Evolutionary conservation across 768 basidiomycete species (phyloP).

Genomic region (Crassisporium funariophilum): DNA sequence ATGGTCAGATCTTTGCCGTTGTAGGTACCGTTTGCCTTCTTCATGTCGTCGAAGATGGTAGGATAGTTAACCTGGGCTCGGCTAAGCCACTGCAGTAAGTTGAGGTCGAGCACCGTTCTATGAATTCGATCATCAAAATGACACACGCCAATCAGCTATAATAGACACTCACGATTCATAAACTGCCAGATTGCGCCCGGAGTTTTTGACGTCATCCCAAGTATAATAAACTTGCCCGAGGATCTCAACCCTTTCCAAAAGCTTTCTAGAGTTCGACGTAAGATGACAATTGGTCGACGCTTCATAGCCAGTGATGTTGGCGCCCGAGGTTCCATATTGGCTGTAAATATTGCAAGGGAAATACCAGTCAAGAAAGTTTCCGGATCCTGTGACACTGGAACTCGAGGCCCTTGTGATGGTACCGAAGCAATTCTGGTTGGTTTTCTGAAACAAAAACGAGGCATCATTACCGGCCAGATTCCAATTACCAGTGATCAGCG

Average conservation of each 20-base stretch:
- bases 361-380: constrained; percentile 82
- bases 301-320: constrained; percentile 74
- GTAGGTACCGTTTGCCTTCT: constrained; percentile 67
- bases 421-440: constrained; percentile 79
- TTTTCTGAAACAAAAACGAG: constrained; percentile 93
- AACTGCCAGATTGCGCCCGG: constrained; percentile 83
- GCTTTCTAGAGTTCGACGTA: constrained; percentile 49
- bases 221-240: constrained; percentile 92
- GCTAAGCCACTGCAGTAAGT: constrained; percentile 84
- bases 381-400: constrained; percentile 69
- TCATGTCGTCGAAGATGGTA: constrained; percentile 77
- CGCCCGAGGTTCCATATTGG: constrained; percentile 61
- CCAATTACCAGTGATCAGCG: constrained; percentile 77
- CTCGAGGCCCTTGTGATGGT: constrained; percentile 72
- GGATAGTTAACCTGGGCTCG: constrained; percentile 83
- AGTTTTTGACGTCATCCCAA: constrained; percentile 80
- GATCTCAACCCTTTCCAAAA: constrained; percentile 51
- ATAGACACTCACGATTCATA: constrained; percentile 77
- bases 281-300: constrained; percentile 73
- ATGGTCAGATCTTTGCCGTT: constrained; percentile 89
- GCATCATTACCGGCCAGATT: constrained; percentile 85
- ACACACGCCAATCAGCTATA: not conserved
- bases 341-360: constrained; percentile 94
- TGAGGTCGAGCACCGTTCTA: constrained; percentile 88
- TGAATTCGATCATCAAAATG: constrained; percentile 6